These are phyloP conservation scores for Aspergillus aculeatus DNA, from an alignment of 2,329 filamentous ascomycete species.

Conservation along the genomic window DNA sequence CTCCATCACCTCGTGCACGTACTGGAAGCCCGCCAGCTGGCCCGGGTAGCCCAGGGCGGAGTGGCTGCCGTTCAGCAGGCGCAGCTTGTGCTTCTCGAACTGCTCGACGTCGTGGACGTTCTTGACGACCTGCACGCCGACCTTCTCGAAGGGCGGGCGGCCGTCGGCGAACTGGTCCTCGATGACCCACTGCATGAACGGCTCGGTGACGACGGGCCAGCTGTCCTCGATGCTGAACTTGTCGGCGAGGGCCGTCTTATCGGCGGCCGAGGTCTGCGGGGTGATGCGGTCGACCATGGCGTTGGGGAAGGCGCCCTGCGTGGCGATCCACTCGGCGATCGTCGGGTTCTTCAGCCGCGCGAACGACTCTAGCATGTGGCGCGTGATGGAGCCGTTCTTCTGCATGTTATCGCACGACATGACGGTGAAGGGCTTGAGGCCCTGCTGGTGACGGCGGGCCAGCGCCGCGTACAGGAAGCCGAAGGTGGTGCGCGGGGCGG, in stretches of 20 bases:
- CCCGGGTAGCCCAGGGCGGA: constrained; percentile 54
- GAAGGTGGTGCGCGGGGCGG: constrained; percentile 49
- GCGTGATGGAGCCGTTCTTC: constrained; percentile 56
- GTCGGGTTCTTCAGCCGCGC: constrained; percentile 49
- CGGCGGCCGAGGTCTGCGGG: constrained; percentile 48
- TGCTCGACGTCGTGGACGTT: constrained; percentile 54
- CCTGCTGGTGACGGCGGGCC: constrained; percentile 46
- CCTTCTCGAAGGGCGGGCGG: constrained; percentile 54
- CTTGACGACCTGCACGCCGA: constrained; percentile 53
- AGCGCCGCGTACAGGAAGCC: constrained; percentile 55
- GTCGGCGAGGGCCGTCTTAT: constrained; percentile 48
- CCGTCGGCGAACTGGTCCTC: constrained; percentile 55
- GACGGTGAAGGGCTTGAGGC: constrained; percentile 55
- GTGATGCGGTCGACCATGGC: constrained; percentile 59
- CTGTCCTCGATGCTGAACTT: constrained; percentile 50
- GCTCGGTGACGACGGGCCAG: constrained; percentile 57
- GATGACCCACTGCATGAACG: constrained; percentile 58
- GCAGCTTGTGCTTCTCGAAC: constrained; percentile 59
- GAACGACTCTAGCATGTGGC: constrained; percentile 53
- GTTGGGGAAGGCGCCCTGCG: constrained; percentile 54
- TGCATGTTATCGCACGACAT: constrained; percentile 60
- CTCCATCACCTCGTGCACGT: constrained; percentile 56
- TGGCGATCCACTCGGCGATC: constrained; percentile 51
- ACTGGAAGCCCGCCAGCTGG: constrained; percentile 53
- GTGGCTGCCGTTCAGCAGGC: constrained; percentile 55